Evolutionary conservation across 2,329 filamentous ascomycete species (phyloP).

Genomic region (Tolypocladium guangdongense): DNA sequence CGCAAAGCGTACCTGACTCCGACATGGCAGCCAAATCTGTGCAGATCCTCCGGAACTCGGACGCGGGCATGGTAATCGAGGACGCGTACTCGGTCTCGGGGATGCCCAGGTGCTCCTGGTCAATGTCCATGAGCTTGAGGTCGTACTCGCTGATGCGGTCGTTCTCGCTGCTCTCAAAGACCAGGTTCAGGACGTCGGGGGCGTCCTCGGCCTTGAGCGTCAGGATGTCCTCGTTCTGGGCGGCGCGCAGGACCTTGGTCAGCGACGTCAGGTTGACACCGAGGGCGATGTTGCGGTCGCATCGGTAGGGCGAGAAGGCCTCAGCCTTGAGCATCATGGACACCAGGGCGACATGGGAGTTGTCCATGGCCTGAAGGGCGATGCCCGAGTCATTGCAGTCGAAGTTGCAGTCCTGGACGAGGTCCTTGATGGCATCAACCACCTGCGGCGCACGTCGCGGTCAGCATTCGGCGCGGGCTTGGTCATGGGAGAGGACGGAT

Average conservation of each 20-base stretch:
- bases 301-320: conserved; percentile 88
- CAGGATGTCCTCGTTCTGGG: conserved; percentile 86
- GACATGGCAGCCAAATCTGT: conserved; percentile 85
- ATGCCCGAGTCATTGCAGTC: conserved; percentile 99
- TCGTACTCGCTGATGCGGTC: conserved; percentile 98
- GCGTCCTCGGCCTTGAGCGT: conserved; percentile 97
- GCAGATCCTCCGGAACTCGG: conserved; percentile 91
- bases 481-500: neutral
- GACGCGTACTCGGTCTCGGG: conserved; percentile 98
- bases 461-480: neutral
- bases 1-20: conserved; percentile 65
- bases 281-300: conserved; percentile 96
- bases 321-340: conserved; percentile 98
- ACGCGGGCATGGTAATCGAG: conserved; percentile 76
- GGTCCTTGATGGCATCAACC: conserved; percentile 97
- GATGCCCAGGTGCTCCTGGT: conserved; percentile 98
- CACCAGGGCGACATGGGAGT: conserved; percentile 96
- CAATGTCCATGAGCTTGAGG: conserved; percentile 99
- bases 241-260: conserved; percentile 92
- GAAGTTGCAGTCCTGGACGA: conserved; percentile 99
- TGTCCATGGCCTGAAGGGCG: conserved; percentile 98
- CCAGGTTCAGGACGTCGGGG: conserved; percentile 87
- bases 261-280: conserved; percentile 94
- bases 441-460: conserved; percentile 43
- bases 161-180: conserved; percentile 81